Percentiles rank a stretch among this genome's conserved stretches.
phyloP scores from a whole-genome alignment of 805 yeast species.

The Nakazawaea anatomiae region DNA sequence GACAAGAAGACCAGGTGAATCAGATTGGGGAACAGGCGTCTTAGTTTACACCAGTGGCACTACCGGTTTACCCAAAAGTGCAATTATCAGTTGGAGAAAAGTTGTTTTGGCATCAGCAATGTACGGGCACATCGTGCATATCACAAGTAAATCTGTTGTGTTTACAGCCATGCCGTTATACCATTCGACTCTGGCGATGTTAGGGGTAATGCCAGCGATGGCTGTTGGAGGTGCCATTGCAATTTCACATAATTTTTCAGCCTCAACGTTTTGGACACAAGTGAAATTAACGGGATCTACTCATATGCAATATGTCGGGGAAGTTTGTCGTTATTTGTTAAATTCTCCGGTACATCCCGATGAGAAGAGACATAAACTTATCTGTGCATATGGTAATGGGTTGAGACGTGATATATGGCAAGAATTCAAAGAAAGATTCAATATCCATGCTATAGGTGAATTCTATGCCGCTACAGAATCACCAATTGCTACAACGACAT shows the following conservation, averaged over 20 bases:
- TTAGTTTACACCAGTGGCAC: slow-evolving; percentile 91
- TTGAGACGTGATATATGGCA: slow-evolving; percentile 85
- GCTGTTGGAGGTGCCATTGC: slow-evolving; percentile 69
- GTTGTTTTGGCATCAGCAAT: slow-evolving; percentile 62
- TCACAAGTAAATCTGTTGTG: slow-evolving; percentile 48
- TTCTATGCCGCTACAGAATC: slow-evolving; percentile 93
- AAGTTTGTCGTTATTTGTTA: slow-evolving; percentile 80
- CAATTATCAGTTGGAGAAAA: slow-evolving; percentile 89
- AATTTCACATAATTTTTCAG: slow-evolving; percentile 75
- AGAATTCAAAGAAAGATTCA: slow-evolving; percentile 71
- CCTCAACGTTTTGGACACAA: slow-evolving; percentile 86
- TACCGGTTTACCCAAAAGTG: slow-evolving; percentile 92
- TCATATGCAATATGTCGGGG: slow-evolving; percentile 91
- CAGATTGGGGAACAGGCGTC: slow-evolving; percentile 58
- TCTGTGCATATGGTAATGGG: slow-evolving; percentile 86
- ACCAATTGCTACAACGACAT: slow-evolving; percentile 80
- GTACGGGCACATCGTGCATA: slow-evolving; percentile 64
- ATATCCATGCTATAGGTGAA: slow-evolving; percentile 74
- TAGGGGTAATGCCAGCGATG: slow-evolving; percentile 66
- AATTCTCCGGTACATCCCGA: slow-evolving; percentile 61
- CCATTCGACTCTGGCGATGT: slow-evolving; percentile 88
- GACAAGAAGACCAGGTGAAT: slow-evolving; percentile 52
- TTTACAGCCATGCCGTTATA: slow-evolving; percentile 94
- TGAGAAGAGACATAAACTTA: slow-evolving; percentile 55
- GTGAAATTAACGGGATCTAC: slow-evolving; percentile 66